A percentile compares a stretch with the other conserved stretches of the same genome.
Evolutionary conservation across 495 filamentous ascomycete genomes (phyloP).

Genomic region (Evernia prunastri): DNA sequence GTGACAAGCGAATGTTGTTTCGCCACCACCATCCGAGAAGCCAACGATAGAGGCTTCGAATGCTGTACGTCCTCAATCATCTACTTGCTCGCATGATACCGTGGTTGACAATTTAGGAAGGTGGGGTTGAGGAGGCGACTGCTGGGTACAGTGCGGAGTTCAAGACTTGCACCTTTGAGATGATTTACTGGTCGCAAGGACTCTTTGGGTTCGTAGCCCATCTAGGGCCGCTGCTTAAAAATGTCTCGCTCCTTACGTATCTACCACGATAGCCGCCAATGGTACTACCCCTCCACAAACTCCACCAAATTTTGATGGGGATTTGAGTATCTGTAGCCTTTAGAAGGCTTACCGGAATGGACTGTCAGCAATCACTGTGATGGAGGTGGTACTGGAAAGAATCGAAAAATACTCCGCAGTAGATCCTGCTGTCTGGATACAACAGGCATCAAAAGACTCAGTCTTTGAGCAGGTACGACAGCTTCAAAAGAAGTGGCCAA

Average conservation of each 20-base stretch:
- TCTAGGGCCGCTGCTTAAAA: slow-evolving; percentile 32
- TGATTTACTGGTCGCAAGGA: slow-evolving; percentile 42
- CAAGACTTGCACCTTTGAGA: slow-evolving; percentile 36
- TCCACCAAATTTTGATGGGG: slow-evolving; percentile 37
- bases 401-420: slow-evolving; percentile 40
- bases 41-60: slow-evolving; percentile 67
- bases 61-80: slow-evolving; percentile 44
- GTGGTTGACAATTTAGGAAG: slow-evolving; percentile 21
- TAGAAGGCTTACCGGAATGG: slow-evolving; percentile 35
- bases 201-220: slow-evolving; percentile 43
- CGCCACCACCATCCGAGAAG: slow-evolving; percentile 60
- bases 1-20: slow-evolving; percentile 69
- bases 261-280: neutral
- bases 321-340: slow-evolving; percentile 33
- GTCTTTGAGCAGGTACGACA: slow-evolving; percentile 39
- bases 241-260: slow-evolving; percentile 22
- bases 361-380: slow-evolving; percentile 38
- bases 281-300: slow-evolving; percentile 31
- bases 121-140: slow-evolving; percentile 40
- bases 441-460: slow-evolving; percentile 36
- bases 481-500: slow-evolving; percentile 39
- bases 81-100: neutral
- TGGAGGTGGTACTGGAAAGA: slow-evolving; percentile 35
- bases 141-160: slow-evolving; percentile 38
- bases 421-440: slow-evolving; percentile 51